Evolutionary conservation across 495 filamentous ascomycete genomes (phyloP).

Genomic region (Tetracladium marchalianum): DNA sequence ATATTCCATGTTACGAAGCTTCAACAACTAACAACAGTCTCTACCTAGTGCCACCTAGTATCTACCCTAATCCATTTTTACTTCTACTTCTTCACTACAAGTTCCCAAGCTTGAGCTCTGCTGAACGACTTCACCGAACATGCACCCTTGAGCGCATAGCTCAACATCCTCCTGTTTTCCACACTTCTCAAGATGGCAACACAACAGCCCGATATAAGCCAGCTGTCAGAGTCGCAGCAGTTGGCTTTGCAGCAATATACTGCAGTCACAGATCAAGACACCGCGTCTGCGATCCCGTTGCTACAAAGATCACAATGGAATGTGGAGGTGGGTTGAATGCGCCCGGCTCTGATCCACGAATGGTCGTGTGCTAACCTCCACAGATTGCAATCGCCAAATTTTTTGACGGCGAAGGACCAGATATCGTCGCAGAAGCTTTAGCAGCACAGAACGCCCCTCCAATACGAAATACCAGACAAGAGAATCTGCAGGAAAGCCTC

Average conservation of each 20-base stretch:
- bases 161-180: too few relatives aligned
- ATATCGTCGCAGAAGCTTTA: conserved; percentile 51
- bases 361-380: conserved; percentile 10
- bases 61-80: too few relatives aligned
- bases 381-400: conserved; percentile 94
- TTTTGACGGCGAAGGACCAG: conserved; percentile 88
- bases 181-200: conserved; percentile 9
- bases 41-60: too few relatives aligned
- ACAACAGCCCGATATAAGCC: conserved; percentile 47
- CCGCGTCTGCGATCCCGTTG: conserved; percentile 66
- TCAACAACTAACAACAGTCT: too few relatives aligned
- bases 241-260: conserved; percentile 78
- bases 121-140: too few relatives aligned
- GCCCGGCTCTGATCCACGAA: not conserved
- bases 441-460: conserved; percentile 49
- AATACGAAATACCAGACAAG: conserved; percentile 47
- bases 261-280: conserved; percentile 75
- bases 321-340: conserved; percentile 54
- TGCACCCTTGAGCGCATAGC: too few relatives aligned
- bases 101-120: too few relatives aligned
- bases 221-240: conserved; percentile 68
- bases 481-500: conserved; percentile 58
- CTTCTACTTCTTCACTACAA: too few relatives aligned
- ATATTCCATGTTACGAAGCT: too few relatives aligned
- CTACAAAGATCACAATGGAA: conserved; percentile 91